Evolutionary conservation across 2,329 filamentous ascomycete genomes (phyloP).

Genomic region (Purpureocillium lavendulum): DNA sequence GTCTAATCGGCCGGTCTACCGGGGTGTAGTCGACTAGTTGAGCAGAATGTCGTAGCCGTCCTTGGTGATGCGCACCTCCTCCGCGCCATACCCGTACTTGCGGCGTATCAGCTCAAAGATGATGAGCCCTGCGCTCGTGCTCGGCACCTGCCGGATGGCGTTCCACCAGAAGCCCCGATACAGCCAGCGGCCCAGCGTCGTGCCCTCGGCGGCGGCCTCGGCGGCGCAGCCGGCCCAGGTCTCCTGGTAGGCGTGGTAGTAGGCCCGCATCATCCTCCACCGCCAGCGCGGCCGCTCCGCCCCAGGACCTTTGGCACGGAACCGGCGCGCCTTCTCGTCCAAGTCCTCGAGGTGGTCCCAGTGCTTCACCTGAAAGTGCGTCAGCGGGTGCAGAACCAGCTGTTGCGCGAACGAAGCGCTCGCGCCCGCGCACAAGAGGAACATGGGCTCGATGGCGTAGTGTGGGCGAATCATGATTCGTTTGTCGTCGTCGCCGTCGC

Average conservation of each 20-base stretch:
- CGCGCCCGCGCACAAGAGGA: conserved; percentile 61
- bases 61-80: conserved; percentile 55
- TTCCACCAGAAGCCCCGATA: conserved; percentile 67
- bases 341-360: conserved; percentile 66
- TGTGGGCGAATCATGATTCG: conserved; percentile 58
- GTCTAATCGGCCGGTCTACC: too few species aligned
- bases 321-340: conserved; percentile 48
- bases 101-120: conserved; percentile 70
- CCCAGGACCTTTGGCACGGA: conserved; percentile 24
- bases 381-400: conserved; percentile 60
- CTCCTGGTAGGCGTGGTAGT: conserved; percentile 63
- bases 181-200: conserved; percentile 53
- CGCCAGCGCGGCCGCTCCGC: conserved; percentile 23
- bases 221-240: conserved; percentile 53
- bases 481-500: background rate
- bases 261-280: conserved; percentile 52
- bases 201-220: conserved; percentile 47
- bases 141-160: conserved; percentile 66
- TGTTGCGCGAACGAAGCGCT: conserved; percentile 63
- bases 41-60: conserved; percentile 67
- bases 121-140: conserved; percentile 68
- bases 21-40: conserved; percentile 10
- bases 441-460: conserved; percentile 66
- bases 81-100: conserved; percentile 58
- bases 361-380: conserved; percentile 62